Evolutionary conservation across 2,329 filamentous ascomycete species (phyloP), one percentile per base, ranked within the genome.

Genomic region (Cordyceps pruinosa): DNA sequence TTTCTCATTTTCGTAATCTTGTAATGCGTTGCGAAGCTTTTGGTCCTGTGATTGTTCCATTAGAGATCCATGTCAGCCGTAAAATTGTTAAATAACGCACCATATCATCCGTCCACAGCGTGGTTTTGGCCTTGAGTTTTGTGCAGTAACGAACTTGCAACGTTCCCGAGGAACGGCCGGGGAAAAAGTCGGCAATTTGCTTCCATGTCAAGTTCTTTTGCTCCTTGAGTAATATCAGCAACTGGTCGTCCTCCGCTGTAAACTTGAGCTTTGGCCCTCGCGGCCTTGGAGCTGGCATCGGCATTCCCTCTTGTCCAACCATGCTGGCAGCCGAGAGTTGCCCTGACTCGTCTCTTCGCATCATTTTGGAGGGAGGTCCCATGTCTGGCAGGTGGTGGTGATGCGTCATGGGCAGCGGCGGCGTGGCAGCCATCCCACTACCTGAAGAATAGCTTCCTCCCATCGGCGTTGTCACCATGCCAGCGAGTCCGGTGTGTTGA

Each of bases 131-230:
- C 74, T 96, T 96, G 53, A 96, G 77, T 73, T 96, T 96, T 44
- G 91, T 96, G 70, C 92, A 97, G 70, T 97, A 97, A 35, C 92
- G 86, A 56, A 97, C 92, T 72, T 97, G 92, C 60, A 97, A 75
- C 30, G 92, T 96, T 19, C 92, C 92, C 46, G 89, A 95, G 58
- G 89, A 94, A 58, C 92, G 81, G 1, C 91, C 92, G 1, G 92
- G 92, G 65, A 97, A 97, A 73, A 96, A 96, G 68, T 96, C 92
- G 57, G 91, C 90, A 67, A 97, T 97, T 77, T 97, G 92, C 74
- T 96, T 96, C 92, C 92, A 97, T 5, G 92, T 96, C 68, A 97
- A 77, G 68, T 90, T 92, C 72, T 94, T 95, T 67, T 94, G 92
- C 73, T 97, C 92, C 72, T 97, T 97, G 61, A 97, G 77, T 68